Conservation (phyloP, 495 filamentous ascomycete genomes). For the Talaromyces trachyspermus region DNA sequence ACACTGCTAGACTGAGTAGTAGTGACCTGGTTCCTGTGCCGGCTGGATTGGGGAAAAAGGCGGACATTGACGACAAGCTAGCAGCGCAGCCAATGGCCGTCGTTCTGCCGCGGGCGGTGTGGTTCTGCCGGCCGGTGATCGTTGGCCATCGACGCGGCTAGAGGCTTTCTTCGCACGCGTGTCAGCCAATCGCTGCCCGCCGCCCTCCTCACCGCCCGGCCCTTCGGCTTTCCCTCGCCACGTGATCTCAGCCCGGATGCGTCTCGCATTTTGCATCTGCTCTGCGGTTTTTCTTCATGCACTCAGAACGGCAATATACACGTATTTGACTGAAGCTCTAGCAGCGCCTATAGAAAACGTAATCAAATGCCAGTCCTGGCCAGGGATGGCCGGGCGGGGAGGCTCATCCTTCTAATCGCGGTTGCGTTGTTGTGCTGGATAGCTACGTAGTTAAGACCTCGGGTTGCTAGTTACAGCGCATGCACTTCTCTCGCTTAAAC, state of each 20-base stretch:
- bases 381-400: too few relatives aligned
- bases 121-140: constrained; percentile 7
- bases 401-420: too few relatives aligned
- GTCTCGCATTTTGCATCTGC: background rate
- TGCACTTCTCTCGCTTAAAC: too few relatives aligned
- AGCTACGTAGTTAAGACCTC: too few relatives aligned
- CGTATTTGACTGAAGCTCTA: too few relatives aligned
- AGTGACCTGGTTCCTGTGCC: constrained; percentile 6
- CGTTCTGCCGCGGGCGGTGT: constrained; percentile 1
- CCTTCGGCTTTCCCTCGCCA: constrained; percentile 2
- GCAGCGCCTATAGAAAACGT: too few relatives aligned
- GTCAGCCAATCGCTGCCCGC: background rate
- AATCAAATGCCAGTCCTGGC: too few relatives aligned
- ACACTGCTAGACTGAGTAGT: too few relatives aligned
- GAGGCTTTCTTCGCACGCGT: constrained; percentile 1
- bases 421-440: too few relatives aligned
- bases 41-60: constrained; percentile 22
- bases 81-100: constrained; percentile 15
- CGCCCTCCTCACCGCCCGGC: background rate
- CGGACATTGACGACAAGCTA: constrained; percentile 19
- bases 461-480: too few relatives aligned
- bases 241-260: constrained; percentile 8
- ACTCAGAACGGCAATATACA: too few relatives aligned
- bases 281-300: too few relatives aligned
- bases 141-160: constrained; percentile 6